Evolutionary conservation across 2,329 filamentous ascomycete genomes (phyloP), one percentile per base, ranked within the genome.

Genomic region (Ophiocordyceps camponoti-saundersi): DNA sequence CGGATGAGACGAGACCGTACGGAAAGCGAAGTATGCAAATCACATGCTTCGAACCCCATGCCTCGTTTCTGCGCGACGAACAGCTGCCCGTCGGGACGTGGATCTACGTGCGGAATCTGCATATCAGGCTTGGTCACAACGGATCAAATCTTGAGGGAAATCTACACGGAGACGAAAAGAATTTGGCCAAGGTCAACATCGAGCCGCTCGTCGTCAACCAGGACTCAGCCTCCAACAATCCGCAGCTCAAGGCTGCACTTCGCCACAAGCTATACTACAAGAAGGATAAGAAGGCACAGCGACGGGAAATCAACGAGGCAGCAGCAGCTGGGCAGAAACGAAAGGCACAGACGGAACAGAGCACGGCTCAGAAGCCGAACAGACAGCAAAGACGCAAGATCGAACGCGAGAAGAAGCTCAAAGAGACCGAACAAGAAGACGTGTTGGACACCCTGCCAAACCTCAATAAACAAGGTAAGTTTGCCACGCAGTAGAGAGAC

Each of bases 1-100:
- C 49, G 8, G 60, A 55, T 12, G 32, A 48, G 6, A 65, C 67
- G 2, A 87, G 88, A 0, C 89, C 89, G 0, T 81, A 68, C 53
- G 89, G 88, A 2, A 79, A 80, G 55, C 68, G 75, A 56, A 81
- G 79, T 1, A 67, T 95, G 46, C 79, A 81, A 53, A 64, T 95
- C 22, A 82, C 78, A 26, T 70, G 84, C 26, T 93, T 71, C 59
- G 77, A 81, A 15, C 75, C 75, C 0, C 83, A 95, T 59, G 76
- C 79, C 1, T 54, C 58, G 1, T 76, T 66, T 51, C 71, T 81
- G n/a, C 70, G 68, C 16, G 56, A 70, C 1, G 60, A 51, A 1
- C 45, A 75, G 7, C 64, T 92, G 23, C 64, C 68, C 2, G 60
- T 65, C n/a, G 75, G 76, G 3, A 66, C 77, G 22, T 80, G 82